A percentile compares a stretch with the other conserved stretches of the same genome.
phyloP scores from a whole-genome alignment of 2,329 filamentous ascomycete species.

The Phaeoacremonium minimum region DNA sequence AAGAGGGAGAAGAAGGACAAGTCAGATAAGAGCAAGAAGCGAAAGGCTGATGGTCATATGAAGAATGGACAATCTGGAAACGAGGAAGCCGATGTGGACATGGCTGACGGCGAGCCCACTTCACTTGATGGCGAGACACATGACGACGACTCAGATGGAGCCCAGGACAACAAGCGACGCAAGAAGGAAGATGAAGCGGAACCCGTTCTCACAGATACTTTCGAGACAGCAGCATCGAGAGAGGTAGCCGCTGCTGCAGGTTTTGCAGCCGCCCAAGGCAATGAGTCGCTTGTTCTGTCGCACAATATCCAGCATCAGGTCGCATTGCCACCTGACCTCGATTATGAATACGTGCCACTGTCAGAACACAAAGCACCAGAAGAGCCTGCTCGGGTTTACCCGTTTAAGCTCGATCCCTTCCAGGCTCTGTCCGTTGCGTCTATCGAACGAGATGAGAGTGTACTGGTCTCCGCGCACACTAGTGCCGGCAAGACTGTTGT shows the following conservation, averaged over 20 bases:
- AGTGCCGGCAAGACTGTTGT: slow-evolving; percentile 98
- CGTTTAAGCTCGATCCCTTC: slow-evolving; percentile 94
- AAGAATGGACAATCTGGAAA: slow-evolving; percentile 43
- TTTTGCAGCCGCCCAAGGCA: slow-evolving; percentile 56
- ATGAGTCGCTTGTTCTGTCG: slow-evolving; percentile 72
- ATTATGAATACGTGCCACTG: slow-evolving; percentile 93
- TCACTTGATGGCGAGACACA: slow-evolving; percentile 33
- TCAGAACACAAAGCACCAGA: slow-evolving; percentile 89
- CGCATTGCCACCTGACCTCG: slow-evolving; percentile 85
- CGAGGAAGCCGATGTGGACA: slow-evolving; percentile 33
- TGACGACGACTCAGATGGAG: slow-evolving; percentile 34
- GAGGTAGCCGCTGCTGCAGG: slow-evolving; percentile 80
- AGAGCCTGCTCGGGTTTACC: slow-evolving; percentile 77
- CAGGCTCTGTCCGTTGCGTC: slow-evolving; percentile 92
- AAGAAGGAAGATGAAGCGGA: slow-evolving; percentile 62
- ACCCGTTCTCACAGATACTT: slow-evolving; percentile 86
- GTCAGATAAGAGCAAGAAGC: slow-evolving; percentile 71
- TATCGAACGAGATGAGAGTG: slow-evolving; percentile 93
- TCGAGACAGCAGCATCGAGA: slow-evolving; percentile 90
- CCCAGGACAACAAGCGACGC: slow-evolving; percentile 57
- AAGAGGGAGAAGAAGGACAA: slow-evolving; percentile 37
- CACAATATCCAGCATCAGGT: slow-evolving; percentile 99
- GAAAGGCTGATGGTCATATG: slow-evolving; percentile 76
- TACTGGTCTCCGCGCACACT: slow-evolving; percentile 94
- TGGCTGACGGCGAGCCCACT: slow-evolving; percentile 37